Conservation (phyloP, 139 green algal species). For the Marvania coccoides region DNA sequence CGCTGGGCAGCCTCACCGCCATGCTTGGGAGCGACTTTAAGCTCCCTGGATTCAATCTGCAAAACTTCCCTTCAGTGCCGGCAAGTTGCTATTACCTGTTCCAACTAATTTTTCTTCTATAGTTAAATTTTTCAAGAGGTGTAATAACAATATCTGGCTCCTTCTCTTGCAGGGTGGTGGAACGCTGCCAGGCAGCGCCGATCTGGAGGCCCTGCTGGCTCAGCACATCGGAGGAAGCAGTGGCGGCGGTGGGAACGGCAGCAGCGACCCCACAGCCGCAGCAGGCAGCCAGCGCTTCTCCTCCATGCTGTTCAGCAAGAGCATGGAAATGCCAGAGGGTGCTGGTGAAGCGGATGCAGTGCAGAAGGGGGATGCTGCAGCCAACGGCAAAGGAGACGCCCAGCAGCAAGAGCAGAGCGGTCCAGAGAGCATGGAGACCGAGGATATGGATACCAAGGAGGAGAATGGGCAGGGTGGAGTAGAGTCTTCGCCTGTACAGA, state of each 20-base stretch:
- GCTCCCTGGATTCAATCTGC: constrained; percentile 9
- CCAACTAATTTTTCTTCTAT: background rate
- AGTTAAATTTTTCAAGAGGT: background rate
- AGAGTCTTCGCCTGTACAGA: background rate
- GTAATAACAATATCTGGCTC: too few relatives aligned
- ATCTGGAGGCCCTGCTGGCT: constrained; percentile 32
- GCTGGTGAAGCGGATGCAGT: background rate
- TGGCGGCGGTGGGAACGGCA: background rate
- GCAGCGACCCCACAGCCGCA: background rate
- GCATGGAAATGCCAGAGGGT: constrained; percentile 24
- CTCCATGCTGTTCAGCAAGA: constrained; percentile 38
- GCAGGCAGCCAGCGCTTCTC: background rate
- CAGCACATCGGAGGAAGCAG: constrained; percentile 5
- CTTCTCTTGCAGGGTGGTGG: background rate
- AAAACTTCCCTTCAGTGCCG: constrained; percentile 26
- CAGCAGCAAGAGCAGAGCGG: constrained; percentile 13
- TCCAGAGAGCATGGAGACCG: constrained; percentile 50
- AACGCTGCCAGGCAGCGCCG: constrained; percentile 11
- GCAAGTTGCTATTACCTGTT: background rate
- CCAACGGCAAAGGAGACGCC: background rate
- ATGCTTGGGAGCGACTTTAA: constrained; percentile 21
- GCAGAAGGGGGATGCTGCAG: background rate
- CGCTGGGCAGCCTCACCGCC: background rate
- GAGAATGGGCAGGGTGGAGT: background rate
- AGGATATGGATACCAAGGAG: background rate